Evolutionary conservation across 176 grass and related monocot species (phyloP).

Genomic region (Triticum urartu): DNA sequence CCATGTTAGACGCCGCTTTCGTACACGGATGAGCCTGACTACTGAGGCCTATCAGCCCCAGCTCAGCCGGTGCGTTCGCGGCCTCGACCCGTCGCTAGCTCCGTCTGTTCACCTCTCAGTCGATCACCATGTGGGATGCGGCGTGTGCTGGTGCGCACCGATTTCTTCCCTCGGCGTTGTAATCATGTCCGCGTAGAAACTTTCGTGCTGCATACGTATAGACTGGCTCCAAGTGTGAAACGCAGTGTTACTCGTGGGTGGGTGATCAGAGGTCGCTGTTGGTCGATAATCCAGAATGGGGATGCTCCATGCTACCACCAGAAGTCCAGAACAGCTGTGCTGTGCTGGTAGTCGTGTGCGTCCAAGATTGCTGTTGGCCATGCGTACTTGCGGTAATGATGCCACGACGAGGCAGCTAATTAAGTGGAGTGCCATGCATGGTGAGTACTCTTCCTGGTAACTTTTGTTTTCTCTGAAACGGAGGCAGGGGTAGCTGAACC

Average conservation of each 20-base stretch:
- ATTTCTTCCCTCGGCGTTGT: background rate
- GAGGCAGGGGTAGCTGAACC: background rate
- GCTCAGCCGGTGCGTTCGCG: background rate
- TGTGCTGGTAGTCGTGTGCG: background rate
- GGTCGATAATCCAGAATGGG: background rate
- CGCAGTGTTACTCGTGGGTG: background rate
- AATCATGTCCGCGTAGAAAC: constrained; percentile 14
- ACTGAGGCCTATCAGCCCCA: background rate
- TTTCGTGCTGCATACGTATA: background rate
- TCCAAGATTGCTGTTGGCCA: constrained; percentile 14
- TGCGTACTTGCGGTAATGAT: constrained; percentile 24
- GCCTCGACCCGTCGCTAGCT: background rate
- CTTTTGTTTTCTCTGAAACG: background rate
- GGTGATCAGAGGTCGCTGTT: background rate
- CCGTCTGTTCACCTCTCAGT: background rate
- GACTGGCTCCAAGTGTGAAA: background rate
- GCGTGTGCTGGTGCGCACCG: too few species aligned
- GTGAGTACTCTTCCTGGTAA: background rate
- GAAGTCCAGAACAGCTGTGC: background rate
- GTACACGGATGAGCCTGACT: background rate
- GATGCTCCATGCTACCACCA: background rate
- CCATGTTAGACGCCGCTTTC: constrained; percentile 34
- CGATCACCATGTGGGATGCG: background rate
- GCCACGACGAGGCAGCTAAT: background rate
- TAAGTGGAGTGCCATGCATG: background rate